Base-by-base conservation (phyloP, 2,329 filamentous ascomycete species). In the Microcyclospora pomicola region DNA sequence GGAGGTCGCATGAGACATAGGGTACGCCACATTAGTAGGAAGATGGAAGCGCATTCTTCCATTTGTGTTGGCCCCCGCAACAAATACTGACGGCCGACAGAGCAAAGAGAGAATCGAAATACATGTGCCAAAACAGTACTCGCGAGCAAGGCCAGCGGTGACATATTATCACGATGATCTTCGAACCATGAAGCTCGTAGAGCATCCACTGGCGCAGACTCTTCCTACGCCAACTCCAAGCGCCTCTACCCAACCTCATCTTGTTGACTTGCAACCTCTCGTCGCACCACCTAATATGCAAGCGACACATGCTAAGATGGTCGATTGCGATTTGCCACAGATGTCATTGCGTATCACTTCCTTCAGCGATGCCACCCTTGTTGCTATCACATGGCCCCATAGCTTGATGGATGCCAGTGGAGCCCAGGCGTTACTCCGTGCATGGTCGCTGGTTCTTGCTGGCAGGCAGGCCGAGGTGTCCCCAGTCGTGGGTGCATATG, bases 301-400 rank as follows among this genome's bases (percentile, higher is more conserved):
- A 24, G 7, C 19, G 19, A 24, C 19, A 24, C 19, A 24, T 24
- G 19, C 19, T 7, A 24, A 24, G 19, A 24, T 24, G 19, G 19
- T 24, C 19, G 19, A 24, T 24, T 24, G 19, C 32, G 42, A 49
- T 4, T 67, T 71, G 46, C 68, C 69, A 0, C 64, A 66, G 46
- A 48, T 73, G 5, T 59, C 60, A 3, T 51, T 73, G 4, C 66
- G 69, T 42, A 55, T 73, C 32, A 60, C 63, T 2, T 60, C 61
- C 0, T 73, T 74, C 47, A 49, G 46, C 2, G 64, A 75, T 40
- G 64, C 66, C 0, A 74, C 71, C 0, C 48, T 73, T 0, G 54
- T 74, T 2, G 57, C 59, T 0, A 43, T 73, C 0, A 53, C 55
- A 2, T 70, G 60, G 53, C 61, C 65, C 2, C 71, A 74, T 48